phyloP scores from a whole-genome alignment of 176 grass and related monocot genomes.

The Oryza meyeriana region DNA sequence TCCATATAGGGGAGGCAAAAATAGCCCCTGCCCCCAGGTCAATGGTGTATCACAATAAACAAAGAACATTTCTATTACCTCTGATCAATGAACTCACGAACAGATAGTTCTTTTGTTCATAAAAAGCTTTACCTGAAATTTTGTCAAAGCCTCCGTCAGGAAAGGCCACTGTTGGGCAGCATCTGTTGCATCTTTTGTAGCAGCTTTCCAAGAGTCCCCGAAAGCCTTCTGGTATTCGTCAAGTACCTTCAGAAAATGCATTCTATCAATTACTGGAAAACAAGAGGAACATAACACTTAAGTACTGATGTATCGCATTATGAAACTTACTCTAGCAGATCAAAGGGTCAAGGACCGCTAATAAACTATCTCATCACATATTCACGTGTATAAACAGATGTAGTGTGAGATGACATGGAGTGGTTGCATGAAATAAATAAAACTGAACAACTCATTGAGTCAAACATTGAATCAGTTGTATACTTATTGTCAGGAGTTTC shows the following conservation, averaged over 20 bases:
- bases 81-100: background rate
- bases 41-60: background rate
- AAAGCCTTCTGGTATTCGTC: conserved; percentile 99
- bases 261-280: background rate
- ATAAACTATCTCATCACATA: background rate
- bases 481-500: background rate
- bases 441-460: background rate
- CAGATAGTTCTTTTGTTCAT: background rate
- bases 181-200: conserved; percentile 64
- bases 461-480: background rate
- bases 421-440: background rate
- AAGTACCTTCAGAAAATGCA: conserved; percentile 65
- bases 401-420: background rate
- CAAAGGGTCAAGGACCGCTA: background rate
- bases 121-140: conserved; percentile 70
- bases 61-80: background rate
- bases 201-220: conserved; percentile 77
- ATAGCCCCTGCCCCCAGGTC: background rate
- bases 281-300: background rate
- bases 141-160: conserved; percentile 76
- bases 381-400: background rate
- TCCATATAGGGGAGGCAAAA: conserved; percentile 6
- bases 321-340: background rate
- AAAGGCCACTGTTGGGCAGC: conserved; percentile 77
- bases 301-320: background rate